Evolutionary conservation across 768 basidiomycete genomes (phyloP).

Genomic region (Omphalotus guepiniiformis): DNA sequence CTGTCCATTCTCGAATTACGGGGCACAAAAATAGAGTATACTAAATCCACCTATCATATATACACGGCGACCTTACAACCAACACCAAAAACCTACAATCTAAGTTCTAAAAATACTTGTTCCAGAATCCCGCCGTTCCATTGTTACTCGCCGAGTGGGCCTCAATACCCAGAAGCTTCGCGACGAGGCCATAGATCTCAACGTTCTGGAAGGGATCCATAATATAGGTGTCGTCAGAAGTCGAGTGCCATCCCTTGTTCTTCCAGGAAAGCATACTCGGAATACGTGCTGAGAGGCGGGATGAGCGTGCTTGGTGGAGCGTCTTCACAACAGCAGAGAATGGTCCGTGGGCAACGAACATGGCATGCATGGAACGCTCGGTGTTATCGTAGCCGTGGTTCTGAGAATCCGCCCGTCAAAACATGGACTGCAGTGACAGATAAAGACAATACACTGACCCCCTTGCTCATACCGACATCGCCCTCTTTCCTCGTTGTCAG

Average conservation of each 20-base stretch:
- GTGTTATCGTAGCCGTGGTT: slow-evolving; percentile 91
- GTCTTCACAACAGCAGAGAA: slow-evolving; percentile 70
- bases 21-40: no score
- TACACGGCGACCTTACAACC: no score
- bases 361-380: slow-evolving; percentile 75
- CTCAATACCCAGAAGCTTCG: slow-evolving; percentile 67
- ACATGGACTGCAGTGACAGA: neutral
- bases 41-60: no score
- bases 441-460: slow-evolving; percentile 51
- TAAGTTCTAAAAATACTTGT: slow-evolving; percentile 52
- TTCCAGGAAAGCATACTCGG: no score
- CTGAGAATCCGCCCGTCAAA: slow-evolving; percentile 29
- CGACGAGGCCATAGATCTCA: slow-evolving; percentile 79
- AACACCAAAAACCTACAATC: no score
- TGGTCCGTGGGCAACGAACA: slow-evolving; percentile 91
- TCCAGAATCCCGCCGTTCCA: slow-evolving; percentile 82
- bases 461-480: slow-evolving; percentile 62
- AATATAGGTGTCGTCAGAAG: slow-evolving; percentile 58
- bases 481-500: slow-evolving; percentile 65
- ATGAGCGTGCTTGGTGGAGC: slow-evolving; percentile 34
- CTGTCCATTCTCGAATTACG: no score
- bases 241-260: slow-evolving; percentile 63
- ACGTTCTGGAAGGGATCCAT: slow-evolving; percentile 85
- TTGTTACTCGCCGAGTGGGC: slow-evolving; percentile 58
- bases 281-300: slow-evolving; percentile 14